Conservation (phyloP, 345 rosid species). For the Excoecaria cochinchinensis region DNA sequence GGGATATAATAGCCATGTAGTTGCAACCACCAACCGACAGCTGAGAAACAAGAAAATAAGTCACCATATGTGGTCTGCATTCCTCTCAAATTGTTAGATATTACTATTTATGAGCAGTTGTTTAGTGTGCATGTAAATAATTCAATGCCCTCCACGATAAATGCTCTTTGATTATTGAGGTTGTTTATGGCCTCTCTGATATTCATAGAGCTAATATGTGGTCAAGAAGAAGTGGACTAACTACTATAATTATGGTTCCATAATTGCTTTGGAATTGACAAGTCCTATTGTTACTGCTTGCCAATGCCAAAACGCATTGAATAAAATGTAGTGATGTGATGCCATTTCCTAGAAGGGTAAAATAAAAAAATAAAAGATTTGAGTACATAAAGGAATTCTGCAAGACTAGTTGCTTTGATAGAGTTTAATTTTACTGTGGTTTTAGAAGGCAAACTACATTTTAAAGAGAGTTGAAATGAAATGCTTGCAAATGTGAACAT, state of each 20-base stretch:
- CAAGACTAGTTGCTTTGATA: not conserved
- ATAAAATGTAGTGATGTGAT: too few relatives aligned
- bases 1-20: not conserved
- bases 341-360: too few relatives aligned
- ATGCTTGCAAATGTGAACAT: not conserved
- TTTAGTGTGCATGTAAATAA: not conserved
- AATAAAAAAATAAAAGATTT: not conserved
- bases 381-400: not conserved
- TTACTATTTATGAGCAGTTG: not conserved
- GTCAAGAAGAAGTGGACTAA: not conserved
- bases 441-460: not conserved
- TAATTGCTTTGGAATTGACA: not conserved
- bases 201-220: conserved; percentile 1
- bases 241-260: not conserved
- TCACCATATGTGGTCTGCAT: conserved; percentile 9
- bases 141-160: not conserved
- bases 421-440: not conserved
- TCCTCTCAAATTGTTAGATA: not conserved
- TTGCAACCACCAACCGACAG: conserved; percentile 14
- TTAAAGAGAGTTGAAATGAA: not conserved
- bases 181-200: not conserved
- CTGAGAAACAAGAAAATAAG: not conserved
- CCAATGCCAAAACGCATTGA: not conserved
- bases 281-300: not conserved
- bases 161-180: not conserved